Evolutionary conservation across 192 early-diverging fungal species (phyloP), one percentile per base, ranked within the genome.

Genomic region (Phlyctochytrium planicorne): DNA sequence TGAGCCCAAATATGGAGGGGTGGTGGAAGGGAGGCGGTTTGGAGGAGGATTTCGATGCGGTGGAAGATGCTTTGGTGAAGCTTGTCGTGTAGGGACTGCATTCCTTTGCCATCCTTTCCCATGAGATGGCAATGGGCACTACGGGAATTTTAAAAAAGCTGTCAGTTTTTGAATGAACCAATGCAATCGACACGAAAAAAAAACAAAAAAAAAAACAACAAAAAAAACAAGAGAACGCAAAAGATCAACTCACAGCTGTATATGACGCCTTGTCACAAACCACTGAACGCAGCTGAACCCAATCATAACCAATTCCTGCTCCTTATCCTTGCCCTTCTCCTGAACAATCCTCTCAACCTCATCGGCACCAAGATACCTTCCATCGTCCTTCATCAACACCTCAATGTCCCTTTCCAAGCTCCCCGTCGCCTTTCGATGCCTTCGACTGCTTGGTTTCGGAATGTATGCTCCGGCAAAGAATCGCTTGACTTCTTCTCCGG

Each of bases 231-330:
- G n/a, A n/a, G n/a, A n/a, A n/a, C n/a, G n/a, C n/a, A n/a, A n/a
- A n/a, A n/a, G n/a, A n/a, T n/a, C n/a, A n/a, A n/a, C n/a, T n/a
- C n/a, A n/a, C n/a, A 47, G 40, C 40, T 47, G 40, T 10, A 57
- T 27, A 27, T 57, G 55, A 6, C 55, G 55, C 55, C 27, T 10
- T 4, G 55, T 25, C 20, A 57, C 55, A 27, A 57, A 57, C 55
- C 55, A 57, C 55, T 57, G 55, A 12, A 57, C 20, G 55, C 55
- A 57, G 14, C 14, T 27, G 25, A 25, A 57, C 55, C 55, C 55
- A 20, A 57, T 25, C 10, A 27, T 12, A 47, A 47, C 40, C 40
- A 47, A 20, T 20, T 47, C 40, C 20, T 47, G 10, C 40, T 47
- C 40, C 10, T 6, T 20, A 47, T 47, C 40, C 20, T 47, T 6